These are phyloP conservation scores for Aureobasidium sp. DNA, from an alignment of 2,329 filamentous ascomycete species.

Conservation along the genomic window DNA sequence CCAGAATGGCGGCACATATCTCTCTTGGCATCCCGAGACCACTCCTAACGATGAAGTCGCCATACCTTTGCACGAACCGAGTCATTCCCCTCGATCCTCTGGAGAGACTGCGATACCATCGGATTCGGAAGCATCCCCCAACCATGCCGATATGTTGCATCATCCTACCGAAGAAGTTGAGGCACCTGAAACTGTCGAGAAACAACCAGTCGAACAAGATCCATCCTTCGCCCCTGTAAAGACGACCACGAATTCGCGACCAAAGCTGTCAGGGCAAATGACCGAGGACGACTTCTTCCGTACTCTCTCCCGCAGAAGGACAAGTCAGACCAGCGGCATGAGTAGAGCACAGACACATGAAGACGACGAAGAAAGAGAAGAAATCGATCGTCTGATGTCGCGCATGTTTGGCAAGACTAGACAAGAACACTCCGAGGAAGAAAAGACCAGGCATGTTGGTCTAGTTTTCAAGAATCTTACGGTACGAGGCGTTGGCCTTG, in stretches of 20 bases:
- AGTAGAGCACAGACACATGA: conserved; percentile 19
- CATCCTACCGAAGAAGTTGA: conserved; percentile 18
- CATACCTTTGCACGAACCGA: background rate
- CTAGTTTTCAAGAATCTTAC: conserved; percentile 57
- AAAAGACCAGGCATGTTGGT: conserved; percentile 60
- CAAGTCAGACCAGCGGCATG: conserved; percentile 25
- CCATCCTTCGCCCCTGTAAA: background rate
- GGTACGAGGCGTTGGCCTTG: conserved; percentile 52
- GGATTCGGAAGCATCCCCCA: background rate
- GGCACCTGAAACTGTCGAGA: background rate
- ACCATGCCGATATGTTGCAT: background rate
- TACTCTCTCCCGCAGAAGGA: conserved; percentile 42
- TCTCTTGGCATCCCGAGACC: background rate
- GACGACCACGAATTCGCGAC: background rate
- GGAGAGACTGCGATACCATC: conserved; percentile 12
- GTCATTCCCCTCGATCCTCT: background rate
- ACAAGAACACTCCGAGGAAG: conserved; percentile 57
- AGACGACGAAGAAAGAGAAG: conserved; percentile 35
- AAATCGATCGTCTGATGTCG: conserved; percentile 55
- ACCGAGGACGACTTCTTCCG: conserved; percentile 47
- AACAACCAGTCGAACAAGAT: background rate
- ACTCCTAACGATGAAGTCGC: background rate
- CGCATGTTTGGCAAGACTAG: conserved; percentile 60
- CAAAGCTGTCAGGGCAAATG: conserved; percentile 16
- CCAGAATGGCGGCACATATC: background rate